A percentile compares a stretch with the other conserved stretches of the same genome.
Conservation (phyloP, 1,139 yeast species). For the Debaryomycetaceae sp. region DNA sequence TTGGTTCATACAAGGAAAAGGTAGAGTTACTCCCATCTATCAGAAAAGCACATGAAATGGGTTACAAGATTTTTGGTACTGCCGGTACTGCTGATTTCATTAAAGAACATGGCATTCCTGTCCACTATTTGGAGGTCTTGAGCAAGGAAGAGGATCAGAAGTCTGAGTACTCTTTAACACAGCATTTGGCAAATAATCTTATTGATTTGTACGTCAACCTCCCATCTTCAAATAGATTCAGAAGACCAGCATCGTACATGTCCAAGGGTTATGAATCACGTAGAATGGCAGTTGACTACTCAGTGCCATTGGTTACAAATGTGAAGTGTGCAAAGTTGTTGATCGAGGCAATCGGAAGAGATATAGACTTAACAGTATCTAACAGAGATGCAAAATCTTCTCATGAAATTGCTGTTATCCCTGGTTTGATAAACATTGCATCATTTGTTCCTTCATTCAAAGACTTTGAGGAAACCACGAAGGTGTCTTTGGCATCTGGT, state of each 20-base stretch:
- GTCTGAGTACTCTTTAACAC: slow-evolving; percentile 91
- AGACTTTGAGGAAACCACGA: slow-evolving; percentile 64
- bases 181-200: slow-evolving; percentile 93
- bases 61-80: slow-evolving; percentile 91
- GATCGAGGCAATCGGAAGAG: slow-evolving; percentile 86
- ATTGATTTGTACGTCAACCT: slow-evolving; percentile 94
- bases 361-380: slow-evolving; percentile 63
- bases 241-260: slow-evolving; percentile 98
- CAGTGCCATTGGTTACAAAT: slow-evolving; percentile 95
- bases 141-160: slow-evolving; percentile 74
- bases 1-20: slow-evolving; percentile 98
- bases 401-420: slow-evolving; percentile 75
- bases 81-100: slow-evolving; percentile 99
- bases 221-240: slow-evolving; percentile 95
- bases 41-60: slow-evolving; percentile 73
- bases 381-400: slow-evolving; percentile 89
- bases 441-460: slow-evolving; percentile 73
- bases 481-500: slow-evolving; percentile 77
- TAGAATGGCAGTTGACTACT: slow-evolving; percentile 99
- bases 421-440: slow-evolving; percentile 83
- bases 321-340: slow-evolving; percentile 96
- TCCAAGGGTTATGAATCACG: slow-evolving; percentile 97
- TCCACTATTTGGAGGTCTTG: slow-evolving; percentile 89
- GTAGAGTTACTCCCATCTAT: slow-evolving; percentile 89
- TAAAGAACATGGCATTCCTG: slow-evolving; percentile 91